Evolutionary conservation across 1,284 basidiomycete species (phyloP).

Genomic region (Pterula multifida): DNA sequence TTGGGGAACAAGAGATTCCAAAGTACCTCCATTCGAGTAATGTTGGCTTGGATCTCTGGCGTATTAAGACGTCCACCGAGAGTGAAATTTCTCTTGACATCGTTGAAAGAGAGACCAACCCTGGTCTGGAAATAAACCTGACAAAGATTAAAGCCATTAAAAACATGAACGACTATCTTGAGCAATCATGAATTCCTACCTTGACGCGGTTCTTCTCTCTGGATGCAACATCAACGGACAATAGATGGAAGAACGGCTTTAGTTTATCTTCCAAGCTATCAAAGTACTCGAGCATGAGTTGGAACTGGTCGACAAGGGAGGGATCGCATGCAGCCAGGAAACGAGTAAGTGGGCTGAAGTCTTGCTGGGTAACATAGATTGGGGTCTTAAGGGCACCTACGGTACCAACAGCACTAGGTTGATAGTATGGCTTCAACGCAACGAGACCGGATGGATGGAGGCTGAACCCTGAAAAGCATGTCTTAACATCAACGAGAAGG

Average conservation of each 20-base stretch:
- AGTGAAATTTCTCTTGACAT: background rate
- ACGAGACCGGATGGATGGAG: background rate
- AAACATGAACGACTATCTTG: background rate
- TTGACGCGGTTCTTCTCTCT: conserved; percentile 17
- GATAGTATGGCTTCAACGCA: background rate
- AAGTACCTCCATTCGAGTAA: background rate
- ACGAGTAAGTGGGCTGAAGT: conserved; percentile 13
- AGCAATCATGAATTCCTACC: conserved; percentile 8
- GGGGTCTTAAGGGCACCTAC: background rate
- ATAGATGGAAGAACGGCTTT: conserved; percentile 17
- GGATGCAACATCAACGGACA: conserved; percentile 17
- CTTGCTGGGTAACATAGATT: conserved; percentile 14
- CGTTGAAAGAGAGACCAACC: background rate
- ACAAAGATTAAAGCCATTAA: background rate
- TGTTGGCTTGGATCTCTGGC: background rate
- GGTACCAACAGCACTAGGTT: background rate
- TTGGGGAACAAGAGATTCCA: conserved; percentile 1
- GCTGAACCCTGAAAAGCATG: background rate
- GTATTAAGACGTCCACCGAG: background rate
- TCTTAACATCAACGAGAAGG: background rate
- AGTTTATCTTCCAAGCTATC: conserved; percentile 12
- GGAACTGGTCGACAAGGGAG: conserved; percentile 14
- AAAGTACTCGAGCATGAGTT: conserved; percentile 16
- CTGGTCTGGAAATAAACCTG: conserved; percentile 1
- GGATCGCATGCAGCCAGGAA: conserved; percentile 16